Percentiles rank a stretch among this genome's conserved stretches.
Evolutionary conservation across 2,329 filamentous ascomycete species (phyloP).

Genomic region (Aureobasidium pullulans): DNA sequence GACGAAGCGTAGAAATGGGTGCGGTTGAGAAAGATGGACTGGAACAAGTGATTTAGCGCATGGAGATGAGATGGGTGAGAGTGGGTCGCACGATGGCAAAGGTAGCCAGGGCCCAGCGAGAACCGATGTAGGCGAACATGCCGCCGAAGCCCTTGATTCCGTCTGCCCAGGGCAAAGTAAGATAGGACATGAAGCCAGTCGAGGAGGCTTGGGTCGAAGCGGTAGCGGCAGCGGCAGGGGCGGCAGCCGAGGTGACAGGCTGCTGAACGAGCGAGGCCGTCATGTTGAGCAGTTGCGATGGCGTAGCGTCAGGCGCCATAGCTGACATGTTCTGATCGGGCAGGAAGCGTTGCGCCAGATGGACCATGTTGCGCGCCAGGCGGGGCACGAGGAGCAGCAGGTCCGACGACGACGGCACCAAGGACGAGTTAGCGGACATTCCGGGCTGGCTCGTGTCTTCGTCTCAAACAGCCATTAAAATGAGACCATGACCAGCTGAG

Average conservation of each 20-base stretch:
- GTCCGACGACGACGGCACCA: slow-evolving; percentile 33
- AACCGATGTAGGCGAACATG: slow-evolving; percentile 83
- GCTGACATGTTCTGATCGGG: slow-evolving; percentile 49
- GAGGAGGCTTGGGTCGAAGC: slow-evolving; percentile 12
- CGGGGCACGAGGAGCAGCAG: slow-evolving; percentile 62
- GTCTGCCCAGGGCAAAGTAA: slow-evolving; percentile 34
- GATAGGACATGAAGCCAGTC: slow-evolving; percentile 13
- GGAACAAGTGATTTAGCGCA: neutral
- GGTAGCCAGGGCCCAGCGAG: slow-evolving; percentile 85
- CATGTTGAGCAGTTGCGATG: slow-evolving; percentile 25
- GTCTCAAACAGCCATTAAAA: neutral
- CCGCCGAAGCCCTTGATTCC: slow-evolving; percentile 65
- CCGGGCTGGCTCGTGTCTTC: too few relatives aligned
- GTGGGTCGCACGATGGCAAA: slow-evolving; percentile 57
- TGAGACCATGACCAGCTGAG: neutral
- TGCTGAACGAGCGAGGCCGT: slow-evolving; percentile 36
- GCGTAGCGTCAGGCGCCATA: slow-evolving; percentile 33
- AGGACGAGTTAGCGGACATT: slow-evolving; percentile 3
- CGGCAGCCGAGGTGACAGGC: slow-evolving; percentile 27
- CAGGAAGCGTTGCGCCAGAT: slow-evolving; percentile 48
- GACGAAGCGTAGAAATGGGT: slow-evolving; percentile 92
- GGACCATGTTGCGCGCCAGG: slow-evolving; percentile 60
- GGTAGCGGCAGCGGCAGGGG: slow-evolving; percentile 23
- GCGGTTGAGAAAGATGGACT: slow-evolving; percentile 80
- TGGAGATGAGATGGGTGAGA: neutral